Percentiles rank a stretch among this genome's conserved stretches.
Conservation (phyloP, 1,139 yeast genomes). For the Debaryomycetaceae sp. region DNA sequence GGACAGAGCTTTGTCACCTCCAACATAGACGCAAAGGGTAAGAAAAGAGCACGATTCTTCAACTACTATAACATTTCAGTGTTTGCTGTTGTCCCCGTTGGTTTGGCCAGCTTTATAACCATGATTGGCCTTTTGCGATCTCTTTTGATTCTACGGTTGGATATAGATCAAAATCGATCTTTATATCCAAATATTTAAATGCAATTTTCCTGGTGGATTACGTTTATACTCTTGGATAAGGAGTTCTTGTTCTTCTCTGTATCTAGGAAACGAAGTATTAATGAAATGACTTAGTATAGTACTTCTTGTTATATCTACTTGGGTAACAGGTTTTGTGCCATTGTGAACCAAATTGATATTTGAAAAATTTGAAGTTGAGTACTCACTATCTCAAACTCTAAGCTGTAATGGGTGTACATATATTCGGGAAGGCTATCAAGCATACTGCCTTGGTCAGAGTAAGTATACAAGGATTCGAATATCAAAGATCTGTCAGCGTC, state of each 20-base stretch:
- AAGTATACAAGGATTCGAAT: constrained; percentile 16
- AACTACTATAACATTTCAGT: constrained; percentile 84
- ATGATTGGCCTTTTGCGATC: constrained; percentile 81
- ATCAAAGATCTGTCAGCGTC: background rate
- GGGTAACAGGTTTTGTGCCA: background rate
- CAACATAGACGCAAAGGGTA: constrained; percentile 58
- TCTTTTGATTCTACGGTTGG: constrained; percentile 69
- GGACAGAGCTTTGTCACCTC: constrained; percentile 88
- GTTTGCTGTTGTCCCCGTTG: constrained; percentile 96
- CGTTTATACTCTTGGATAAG: no score
- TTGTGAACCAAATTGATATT: background rate
- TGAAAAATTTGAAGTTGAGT: background rate
- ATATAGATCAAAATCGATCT: constrained; percentile 42
- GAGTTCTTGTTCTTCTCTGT: background rate
- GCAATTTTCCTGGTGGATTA: no score
- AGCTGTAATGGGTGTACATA: constrained; percentile 62
- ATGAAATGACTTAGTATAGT: background rate
- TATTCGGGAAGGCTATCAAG: constrained; percentile 70
- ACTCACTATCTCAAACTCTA: background rate
- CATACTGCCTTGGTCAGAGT: constrained; percentile 42
- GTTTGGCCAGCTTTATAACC: constrained; percentile 88
- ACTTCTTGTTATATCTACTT: no score
- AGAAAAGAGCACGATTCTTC: constrained; percentile 55
- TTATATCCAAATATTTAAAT: background rate
- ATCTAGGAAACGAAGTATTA: background rate